Base-by-base conservation (phyloP, 23 red algal species). In the Gracilaria caudata region DNA sequence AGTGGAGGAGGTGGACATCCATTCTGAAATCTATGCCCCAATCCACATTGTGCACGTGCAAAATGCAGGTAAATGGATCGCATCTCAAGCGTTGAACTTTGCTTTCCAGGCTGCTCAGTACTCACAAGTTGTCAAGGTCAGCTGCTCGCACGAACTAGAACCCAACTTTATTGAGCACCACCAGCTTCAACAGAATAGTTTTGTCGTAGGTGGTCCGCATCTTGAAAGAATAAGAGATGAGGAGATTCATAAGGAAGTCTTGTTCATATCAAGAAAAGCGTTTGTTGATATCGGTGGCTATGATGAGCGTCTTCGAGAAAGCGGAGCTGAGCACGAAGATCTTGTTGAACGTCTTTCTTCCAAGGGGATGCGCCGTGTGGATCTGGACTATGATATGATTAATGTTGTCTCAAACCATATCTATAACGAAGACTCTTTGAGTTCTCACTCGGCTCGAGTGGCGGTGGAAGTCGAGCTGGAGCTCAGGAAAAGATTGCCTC, bases 11-110 rank as follows among this genome's bases (percentile, higher is more conserved):
- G 35, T 83, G 61, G 75, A 88, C 33, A 55, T 55, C 40, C 21
- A 53, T 81, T 40, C 12, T 32, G 19, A 44, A 36, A 46, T 7
- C 38, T 38, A 94, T 45, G 53, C 77, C 33, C 83, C 74, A 38
- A 20, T 93, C 37, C 68, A 80, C 51, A 66, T 95, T 33, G 57
- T 95, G 14, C 86, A 80, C 23, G 93, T 90, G 7, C 29, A 90
- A 20, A 66, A 77, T 43, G 78, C 75, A 40, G 41, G 21, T 7
- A 30, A 58, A 25, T 95, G 80, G 80, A 64, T 83, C 34, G 79
- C 88, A 6, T 73, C 93, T 46, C 79, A 84, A 7, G 93, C 93
- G 3, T 95, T 78, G 59, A 95, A 95, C 71, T 60, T 95, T 37
- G 93, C 68, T 20, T 45, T 95, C 53, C 71, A 58, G 47, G 55